These are phyloP conservation scores for Brassica napus DNA, from an alignment of 345 rosid species.

Conservation along the genomic window DNA sequence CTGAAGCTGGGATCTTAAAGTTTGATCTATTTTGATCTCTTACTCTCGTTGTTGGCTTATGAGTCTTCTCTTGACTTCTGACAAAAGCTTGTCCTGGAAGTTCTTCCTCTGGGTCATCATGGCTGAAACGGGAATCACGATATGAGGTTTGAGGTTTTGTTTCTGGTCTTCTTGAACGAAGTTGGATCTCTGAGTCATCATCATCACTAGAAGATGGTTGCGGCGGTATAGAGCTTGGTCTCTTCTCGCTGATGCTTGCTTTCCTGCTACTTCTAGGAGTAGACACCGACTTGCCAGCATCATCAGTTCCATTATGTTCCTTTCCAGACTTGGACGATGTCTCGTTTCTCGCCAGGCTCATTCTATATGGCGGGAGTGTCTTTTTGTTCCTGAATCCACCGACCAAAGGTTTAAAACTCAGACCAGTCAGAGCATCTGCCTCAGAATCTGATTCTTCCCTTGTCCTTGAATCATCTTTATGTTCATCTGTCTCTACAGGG, in stretches of 20 bases:
- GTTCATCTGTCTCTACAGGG: conserved; percentile 25
- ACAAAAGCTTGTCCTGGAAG: not conserved
- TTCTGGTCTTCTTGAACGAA: conserved; percentile 26
- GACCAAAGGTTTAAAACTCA: conserved; percentile 55
- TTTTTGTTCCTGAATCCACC: conserved; percentile 75
- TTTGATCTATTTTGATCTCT: conserved; percentile 15
- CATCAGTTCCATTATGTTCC: conserved; percentile 28
- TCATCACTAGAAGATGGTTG: conserved; percentile 38
- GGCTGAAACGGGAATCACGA: conserved; percentile 13
- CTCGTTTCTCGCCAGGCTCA: conserved; percentile 28
- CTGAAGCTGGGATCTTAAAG: conserved; percentile 34
- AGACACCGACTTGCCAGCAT: conserved; percentile 30
- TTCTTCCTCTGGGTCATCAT: conserved; percentile 28
- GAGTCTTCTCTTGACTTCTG: conserved; percentile 30
- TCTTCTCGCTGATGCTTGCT: conserved; percentile 36
- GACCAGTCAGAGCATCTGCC: conserved; percentile 33
- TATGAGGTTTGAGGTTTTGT: conserved; percentile 17
- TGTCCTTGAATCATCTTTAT: conserved; percentile 38
- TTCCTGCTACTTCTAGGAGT: conserved; percentile 37
- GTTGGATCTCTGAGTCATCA: conserved; percentile 47
- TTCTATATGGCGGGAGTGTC: conserved; percentile 54
- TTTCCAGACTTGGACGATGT: conserved; percentile 41
- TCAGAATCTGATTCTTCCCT: conserved; percentile 36
- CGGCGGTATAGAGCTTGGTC: conserved; percentile 35
- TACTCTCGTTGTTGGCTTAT: conserved; percentile 17